phyloP scores from a whole-genome alignment of 345 rosid species.

The Eucalyptus camaldulensis region DNA sequence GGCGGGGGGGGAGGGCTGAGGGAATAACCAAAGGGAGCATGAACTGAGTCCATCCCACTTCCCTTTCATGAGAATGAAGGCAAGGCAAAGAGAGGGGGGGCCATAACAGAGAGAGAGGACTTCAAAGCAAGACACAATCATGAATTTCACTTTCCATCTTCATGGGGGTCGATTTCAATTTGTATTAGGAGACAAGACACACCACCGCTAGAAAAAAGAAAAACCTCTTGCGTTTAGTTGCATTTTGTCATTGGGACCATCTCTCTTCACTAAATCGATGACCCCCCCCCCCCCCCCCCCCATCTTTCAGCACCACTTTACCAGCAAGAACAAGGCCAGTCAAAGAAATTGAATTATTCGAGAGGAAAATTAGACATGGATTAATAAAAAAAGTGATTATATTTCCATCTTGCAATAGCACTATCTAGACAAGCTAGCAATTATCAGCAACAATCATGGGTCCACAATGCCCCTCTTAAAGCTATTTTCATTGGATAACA shows the following conservation, averaged over 20 bases:
- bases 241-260: constrained; percentile 14
- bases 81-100: not conserved
- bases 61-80: not conserved
- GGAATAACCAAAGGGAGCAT: not conserved
- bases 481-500: constrained; percentile 14
- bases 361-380: not conserved
- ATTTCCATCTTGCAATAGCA: constrained; percentile 9
- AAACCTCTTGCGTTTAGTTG: constrained; percentile 18
- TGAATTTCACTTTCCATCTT: constrained; percentile 14
- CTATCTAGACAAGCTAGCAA: constrained; percentile 23
- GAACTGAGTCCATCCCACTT: not conserved
- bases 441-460: constrained; percentile 4
- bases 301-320: constrained; percentile 11
- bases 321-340: not conserved
- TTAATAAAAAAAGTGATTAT: not conserved
- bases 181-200: constrained; percentile 1
- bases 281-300: not conserved
- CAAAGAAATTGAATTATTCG: not conserved
- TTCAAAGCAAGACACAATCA: constrained; percentile 16
- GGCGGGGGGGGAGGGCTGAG: not conserved
- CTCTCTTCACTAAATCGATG: not conserved
- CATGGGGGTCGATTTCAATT: constrained; percentile 10
- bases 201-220: not conserved
- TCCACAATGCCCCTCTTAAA: constrained; percentile 18
- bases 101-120: not conserved